phyloP scores from a whole-genome alignment of 2,329 filamentous ascomycete species.

The Talaromyces islandicus region DNA sequence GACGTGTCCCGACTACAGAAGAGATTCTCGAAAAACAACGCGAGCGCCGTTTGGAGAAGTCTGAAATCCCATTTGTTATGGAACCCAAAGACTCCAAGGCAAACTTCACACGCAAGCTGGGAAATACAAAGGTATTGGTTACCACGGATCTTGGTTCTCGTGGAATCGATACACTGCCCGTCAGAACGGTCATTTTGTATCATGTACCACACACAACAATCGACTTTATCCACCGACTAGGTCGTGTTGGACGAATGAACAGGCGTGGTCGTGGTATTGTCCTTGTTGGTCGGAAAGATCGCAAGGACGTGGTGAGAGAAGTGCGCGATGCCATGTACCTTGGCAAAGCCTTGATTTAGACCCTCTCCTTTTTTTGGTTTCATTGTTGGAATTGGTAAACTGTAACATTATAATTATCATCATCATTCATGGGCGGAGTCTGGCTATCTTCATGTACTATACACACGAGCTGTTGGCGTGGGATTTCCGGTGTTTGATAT shows the following conservation, averaged over 20 bases:
- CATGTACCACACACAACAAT: constrained; percentile 98
- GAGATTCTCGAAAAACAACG: constrained; percentile 28
- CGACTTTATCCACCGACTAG: constrained; percentile 95
- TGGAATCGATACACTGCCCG: constrained; percentile 89
- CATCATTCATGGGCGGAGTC: constrained; percentile 1
- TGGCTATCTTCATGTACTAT: constrained; percentile 3
- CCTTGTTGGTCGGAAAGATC: constrained; percentile 80
- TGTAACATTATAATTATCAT: background rate
- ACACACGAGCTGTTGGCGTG: background rate
- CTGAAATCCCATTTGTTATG: constrained; percentile 36
- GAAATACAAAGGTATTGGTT: constrained; percentile 84
- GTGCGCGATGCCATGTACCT: constrained; percentile 86
- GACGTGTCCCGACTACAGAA: constrained; percentile 29
- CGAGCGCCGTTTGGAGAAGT: constrained; percentile 24
- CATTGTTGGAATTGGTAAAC: background rate
- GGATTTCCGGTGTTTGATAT: background rate
- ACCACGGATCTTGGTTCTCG: constrained; percentile 88
- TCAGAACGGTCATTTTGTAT: constrained; percentile 87
- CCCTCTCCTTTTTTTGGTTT: constrained; percentile 1
- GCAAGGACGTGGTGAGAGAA: constrained; percentile 84
- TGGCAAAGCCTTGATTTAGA: constrained; percentile 68
- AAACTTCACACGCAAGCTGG: constrained; percentile 45
- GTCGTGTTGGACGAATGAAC: constrained; percentile 87
- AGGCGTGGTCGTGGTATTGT: constrained; percentile 84
- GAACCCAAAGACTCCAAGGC: constrained; percentile 18